These are phyloP conservation scores for Lycium barbarum DNA, from an alignment of 257 asterid genomes.

Conservation along the genomic window DNA sequence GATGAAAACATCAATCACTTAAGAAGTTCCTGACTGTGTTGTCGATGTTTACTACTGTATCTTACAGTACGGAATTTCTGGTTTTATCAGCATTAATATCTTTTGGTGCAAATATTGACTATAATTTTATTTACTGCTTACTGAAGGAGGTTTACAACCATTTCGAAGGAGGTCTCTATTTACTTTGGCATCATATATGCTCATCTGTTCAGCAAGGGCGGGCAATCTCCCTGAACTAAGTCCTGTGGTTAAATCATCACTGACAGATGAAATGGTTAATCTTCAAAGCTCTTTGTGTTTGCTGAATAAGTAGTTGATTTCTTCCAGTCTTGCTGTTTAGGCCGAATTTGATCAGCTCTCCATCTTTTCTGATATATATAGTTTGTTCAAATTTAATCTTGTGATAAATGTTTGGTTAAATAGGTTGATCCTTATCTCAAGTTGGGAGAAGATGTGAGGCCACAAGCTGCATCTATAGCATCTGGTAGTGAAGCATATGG, in stretches of 20 bases:
- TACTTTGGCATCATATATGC: constrained; percentile 60
- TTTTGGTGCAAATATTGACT: constrained; percentile 16
- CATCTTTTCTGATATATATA: neutral
- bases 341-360: constrained; percentile 7
- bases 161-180: constrained; percentile 57
- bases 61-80: constrained; percentile 6
- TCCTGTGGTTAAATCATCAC: constrained; percentile 48
- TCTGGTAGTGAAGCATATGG: constrained; percentile 35
- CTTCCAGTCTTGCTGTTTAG: neutral
- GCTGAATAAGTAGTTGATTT: constrained; percentile 19
- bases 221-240: constrained; percentile 48
- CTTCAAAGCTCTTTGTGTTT: constrained; percentile 2
- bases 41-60: neutral
- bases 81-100: constrained; percentile 13
- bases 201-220: constrained; percentile 51
- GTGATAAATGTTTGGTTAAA: constrained; percentile 25
- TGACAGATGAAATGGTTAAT: constrained; percentile 54
- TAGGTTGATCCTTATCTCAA: constrained; percentile 54
- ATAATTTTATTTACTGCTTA: constrained; percentile 32
- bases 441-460: constrained; percentile 49
- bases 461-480: constrained; percentile 38
- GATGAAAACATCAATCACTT: neutral
- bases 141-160: constrained; percentile 54
- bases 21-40: neutral
- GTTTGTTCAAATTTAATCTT: constrained; percentile 8